Conservation (phyloP, 2,329 filamentous ascomycete genomes). For the Didymella pinodella region DNA sequence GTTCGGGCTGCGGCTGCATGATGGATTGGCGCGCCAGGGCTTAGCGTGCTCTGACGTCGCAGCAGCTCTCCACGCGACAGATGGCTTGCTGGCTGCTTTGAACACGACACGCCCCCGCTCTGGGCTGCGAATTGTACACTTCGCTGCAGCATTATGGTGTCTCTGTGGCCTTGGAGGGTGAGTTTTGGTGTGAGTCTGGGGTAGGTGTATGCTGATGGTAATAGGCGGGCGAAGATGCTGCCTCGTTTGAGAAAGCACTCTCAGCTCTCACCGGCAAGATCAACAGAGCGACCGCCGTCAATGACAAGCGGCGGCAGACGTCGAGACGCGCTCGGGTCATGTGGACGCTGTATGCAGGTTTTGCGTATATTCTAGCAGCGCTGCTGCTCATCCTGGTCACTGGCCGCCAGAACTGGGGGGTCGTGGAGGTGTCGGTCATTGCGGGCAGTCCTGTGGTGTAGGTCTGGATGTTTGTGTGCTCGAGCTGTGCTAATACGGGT, state of each 20-base stretch:
- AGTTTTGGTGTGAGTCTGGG: background rate
- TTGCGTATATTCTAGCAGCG: constrained; percentile 87
- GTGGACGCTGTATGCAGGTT: constrained; percentile 87
- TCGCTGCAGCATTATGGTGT: constrained; percentile 68
- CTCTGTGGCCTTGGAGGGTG: constrained; percentile 74
- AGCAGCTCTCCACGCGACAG: constrained; percentile 31
- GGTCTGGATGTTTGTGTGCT: constrained; percentile 35
- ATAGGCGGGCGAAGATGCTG: constrained; percentile 82
- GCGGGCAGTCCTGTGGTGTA: constrained; percentile 81
- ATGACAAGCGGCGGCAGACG: constrained; percentile 75
- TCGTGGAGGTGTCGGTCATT: constrained; percentile 79
- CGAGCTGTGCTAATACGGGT: constrained; percentile 28
- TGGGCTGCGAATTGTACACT: constrained; percentile 37
- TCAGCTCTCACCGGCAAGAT: constrained; percentile 85
- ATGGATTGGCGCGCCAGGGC: background rate
- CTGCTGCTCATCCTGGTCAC: constrained; percentile 85
- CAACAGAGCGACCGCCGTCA: constrained; percentile 71
- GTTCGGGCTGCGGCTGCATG: background rate
- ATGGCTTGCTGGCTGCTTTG: constrained; percentile 37
- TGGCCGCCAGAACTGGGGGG: constrained; percentile 79
- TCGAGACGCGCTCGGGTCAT: constrained; percentile 83
- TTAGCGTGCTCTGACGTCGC: constrained; percentile 32
- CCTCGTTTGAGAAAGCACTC: constrained; percentile 91
- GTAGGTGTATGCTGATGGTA: constrained; percentile 23
- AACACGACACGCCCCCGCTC: constrained; percentile 33